Percentiles rank a stretch among this genome's conserved stretches.
Evolutionary conservation across 306 rosid genomes (phyloP).

Genomic region (Rosa lucieae): DNA sequence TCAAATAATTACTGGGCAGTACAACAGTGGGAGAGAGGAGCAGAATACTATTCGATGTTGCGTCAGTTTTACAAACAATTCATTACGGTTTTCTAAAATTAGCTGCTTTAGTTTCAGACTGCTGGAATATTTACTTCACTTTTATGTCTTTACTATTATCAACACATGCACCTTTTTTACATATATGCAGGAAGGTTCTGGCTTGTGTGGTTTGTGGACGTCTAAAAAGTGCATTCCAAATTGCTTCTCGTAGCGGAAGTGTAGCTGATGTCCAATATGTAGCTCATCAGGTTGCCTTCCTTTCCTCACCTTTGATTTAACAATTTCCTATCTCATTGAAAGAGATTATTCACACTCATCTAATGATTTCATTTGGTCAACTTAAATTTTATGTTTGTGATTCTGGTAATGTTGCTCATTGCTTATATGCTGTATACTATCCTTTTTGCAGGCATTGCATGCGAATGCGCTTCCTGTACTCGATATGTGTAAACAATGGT

Average conservation of each 20-base stretch:
- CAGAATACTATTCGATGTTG: neutral
- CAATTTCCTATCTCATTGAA: neutral
- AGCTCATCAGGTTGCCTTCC: slow-evolving; percentile 85
- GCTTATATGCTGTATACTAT: slow-evolving; percentile 11
- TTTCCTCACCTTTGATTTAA: neutral
- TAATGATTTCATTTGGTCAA: neutral
- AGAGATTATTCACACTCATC: neutral
- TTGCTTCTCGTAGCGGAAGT: slow-evolving; percentile 98
- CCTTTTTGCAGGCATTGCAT: slow-evolving; percentile 82
- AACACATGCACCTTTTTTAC: slow-evolving; percentile 5
- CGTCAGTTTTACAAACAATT: neutral
- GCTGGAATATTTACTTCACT: neutral
- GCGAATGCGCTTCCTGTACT: slow-evolving; percentile 97
- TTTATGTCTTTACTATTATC: neutral
- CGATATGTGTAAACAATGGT: slow-evolving; percentile 99
- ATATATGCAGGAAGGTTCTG: slow-evolving; percentile 82
- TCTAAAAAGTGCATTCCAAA: slow-evolving; percentile 96
- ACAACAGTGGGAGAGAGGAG: neutral
- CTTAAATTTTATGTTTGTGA: neutral
- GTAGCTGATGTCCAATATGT: slow-evolving; percentile 99
- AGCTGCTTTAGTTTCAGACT: neutral
- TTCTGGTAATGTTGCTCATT: neutral
- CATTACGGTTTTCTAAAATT: neutral
- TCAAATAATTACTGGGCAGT: neutral
- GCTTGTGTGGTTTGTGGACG: slow-evolving; percentile 99